Evolutionary conservation across 345 rosid species (phyloP).

Genomic region (Citrus sinensis): DNA sequence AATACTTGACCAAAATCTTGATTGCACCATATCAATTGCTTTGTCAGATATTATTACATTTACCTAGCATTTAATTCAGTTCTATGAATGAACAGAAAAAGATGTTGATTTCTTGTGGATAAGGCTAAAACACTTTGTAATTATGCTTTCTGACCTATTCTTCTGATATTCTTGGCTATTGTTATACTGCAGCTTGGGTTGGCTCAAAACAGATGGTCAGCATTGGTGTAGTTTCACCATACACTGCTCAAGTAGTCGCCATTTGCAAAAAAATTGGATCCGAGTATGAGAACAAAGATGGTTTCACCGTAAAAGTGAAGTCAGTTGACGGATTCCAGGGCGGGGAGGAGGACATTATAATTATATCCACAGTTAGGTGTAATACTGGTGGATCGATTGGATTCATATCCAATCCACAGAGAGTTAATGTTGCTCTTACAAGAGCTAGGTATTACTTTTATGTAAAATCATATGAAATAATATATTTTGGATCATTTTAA

Average conservation of each 20-base stretch:
- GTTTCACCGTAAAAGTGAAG: slow-evolving; percentile 28
- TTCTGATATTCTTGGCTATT: too few relatives aligned
- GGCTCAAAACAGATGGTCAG: slow-evolving; percentile 8
- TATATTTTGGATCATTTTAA: neutral
- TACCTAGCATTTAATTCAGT: too few relatives aligned
- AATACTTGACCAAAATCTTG: too few relatives aligned
- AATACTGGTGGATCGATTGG: slow-evolving; percentile 24
- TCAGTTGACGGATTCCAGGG: slow-evolving; percentile 31
- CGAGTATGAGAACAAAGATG: neutral
- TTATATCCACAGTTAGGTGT: slow-evolving; percentile 28
- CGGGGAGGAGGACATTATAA: slow-evolving; percentile 29
- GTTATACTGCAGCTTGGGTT: slow-evolving; percentile 16
- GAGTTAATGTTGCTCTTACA: slow-evolving; percentile 31
- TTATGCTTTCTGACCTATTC: too few relatives aligned
- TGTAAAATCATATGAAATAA: too few relatives aligned
- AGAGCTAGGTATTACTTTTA: slow-evolving; percentile 25
- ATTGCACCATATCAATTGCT: too few relatives aligned
- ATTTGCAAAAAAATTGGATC: slow-evolving; percentile 19
- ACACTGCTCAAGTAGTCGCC: slow-evolving; percentile 23
- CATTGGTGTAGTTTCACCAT: slow-evolving; percentile 28
- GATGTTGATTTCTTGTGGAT: too few relatives aligned
- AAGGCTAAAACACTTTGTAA: too few relatives aligned
- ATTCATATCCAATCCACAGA: slow-evolving; percentile 17
- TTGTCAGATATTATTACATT: too few relatives aligned
- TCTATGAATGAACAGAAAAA: too few relatives aligned